phyloP scores from a whole-genome alignment of 306 rosid species.

The Rubus idaeus region DNA sequence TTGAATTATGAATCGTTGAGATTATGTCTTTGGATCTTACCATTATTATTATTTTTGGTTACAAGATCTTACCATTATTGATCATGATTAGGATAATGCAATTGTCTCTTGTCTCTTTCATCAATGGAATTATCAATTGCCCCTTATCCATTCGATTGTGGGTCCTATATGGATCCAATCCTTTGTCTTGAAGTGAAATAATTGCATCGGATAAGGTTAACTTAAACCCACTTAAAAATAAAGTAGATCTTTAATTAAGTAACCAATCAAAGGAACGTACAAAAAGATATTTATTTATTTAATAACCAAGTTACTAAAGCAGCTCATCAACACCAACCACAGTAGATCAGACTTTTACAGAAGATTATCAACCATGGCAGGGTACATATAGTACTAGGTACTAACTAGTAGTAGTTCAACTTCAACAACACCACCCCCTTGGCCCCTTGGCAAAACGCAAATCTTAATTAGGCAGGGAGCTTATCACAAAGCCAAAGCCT shows the following conservation, averaged over 20 bases:
- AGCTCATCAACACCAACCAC: slow-evolving; percentile 7
- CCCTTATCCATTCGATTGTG: slow-evolving; percentile 9
- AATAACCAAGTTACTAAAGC: neutral
- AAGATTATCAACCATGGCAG: neutral
- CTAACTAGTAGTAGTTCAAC: neutral
- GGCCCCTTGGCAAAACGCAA: neutral
- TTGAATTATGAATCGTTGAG: no score
- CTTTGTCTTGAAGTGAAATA: neutral
- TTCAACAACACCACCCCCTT: no score
- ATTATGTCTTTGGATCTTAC: no score
- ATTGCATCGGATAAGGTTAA: neutral
- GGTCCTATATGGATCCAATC: neutral
- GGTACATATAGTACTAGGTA: no score
- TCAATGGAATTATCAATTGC: neutral
- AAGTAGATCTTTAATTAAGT: neutral
- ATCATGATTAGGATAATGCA: neutral
- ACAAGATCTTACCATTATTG: neutral
- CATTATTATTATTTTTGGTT: neutral
- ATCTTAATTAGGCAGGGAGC: neutral
- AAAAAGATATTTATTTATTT: neutral
- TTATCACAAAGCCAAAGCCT: neutral
- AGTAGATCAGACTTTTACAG: neutral
- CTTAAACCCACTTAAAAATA: neutral
- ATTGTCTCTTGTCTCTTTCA: neutral
- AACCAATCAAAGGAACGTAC: neutral